These are phyloP conservation scores for Diaporthe destruens DNA, from an alignment of 2,329 filamentous ascomycete species.

Conservation along the genomic window DNA sequence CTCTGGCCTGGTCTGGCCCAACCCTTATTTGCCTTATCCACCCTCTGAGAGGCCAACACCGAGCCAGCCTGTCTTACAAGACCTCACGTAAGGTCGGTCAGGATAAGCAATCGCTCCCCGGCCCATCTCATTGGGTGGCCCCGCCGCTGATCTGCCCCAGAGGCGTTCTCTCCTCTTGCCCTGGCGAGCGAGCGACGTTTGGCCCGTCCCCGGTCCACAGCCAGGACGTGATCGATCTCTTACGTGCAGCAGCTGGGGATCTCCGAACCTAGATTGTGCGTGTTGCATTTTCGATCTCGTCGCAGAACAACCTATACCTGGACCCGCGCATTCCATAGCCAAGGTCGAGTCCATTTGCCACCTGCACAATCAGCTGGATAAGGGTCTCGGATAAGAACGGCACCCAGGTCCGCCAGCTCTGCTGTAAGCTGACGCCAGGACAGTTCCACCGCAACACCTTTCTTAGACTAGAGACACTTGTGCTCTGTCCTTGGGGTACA, in stretches of 20 bases:
- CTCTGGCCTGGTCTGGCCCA: background rate
- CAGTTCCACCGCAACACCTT: conserved; percentile 8
- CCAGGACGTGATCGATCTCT: conserved; percentile 36
- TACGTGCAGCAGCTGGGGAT: conserved; percentile 38
- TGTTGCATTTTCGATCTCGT: conserved; percentile 30
- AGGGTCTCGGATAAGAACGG: conserved; percentile 22
- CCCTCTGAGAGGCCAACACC: background rate
- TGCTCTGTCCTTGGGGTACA: conserved; percentile 33
- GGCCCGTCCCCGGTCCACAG: conserved; percentile 29
- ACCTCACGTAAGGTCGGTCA: conserved; percentile 9
- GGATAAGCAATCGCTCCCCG: conserved; percentile 8
- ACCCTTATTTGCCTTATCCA: background rate
- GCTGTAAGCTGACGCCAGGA: conserved; percentile 24
- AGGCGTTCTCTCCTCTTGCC: background rate
- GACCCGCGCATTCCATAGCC: background rate
- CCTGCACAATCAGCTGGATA: conserved; percentile 10
- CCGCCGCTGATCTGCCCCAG: conserved; percentile 10
- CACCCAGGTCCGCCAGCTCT: background rate
- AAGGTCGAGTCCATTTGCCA: conserved; percentile 3
- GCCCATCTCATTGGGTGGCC: conserved; percentile 10
- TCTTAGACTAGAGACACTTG: conserved; percentile 18
- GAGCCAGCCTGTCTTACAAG: conserved; percentile 15
- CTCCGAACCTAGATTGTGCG: conserved; percentile 38
- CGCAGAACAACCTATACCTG: background rate
- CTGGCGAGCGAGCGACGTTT: conserved; percentile 27